Evolutionary conservation across 352 stramenopile species (phyloP).

Genomic region (Phytophthora cryptogea): DNA sequence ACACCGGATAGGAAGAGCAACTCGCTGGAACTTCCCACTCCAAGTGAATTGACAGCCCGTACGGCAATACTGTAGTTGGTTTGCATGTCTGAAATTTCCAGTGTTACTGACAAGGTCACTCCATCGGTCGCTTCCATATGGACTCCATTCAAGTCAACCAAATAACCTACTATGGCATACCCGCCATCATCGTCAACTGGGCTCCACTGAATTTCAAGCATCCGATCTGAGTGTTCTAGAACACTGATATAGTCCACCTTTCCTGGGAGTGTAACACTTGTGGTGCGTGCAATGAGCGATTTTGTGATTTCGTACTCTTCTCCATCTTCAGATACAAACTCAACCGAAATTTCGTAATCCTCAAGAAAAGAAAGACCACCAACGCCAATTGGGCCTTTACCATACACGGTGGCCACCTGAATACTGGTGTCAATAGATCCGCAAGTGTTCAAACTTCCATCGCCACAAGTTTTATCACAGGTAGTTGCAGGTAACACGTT

Average conservation of each 20-base stretch:
- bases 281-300: conserved; percentile 36
- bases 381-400: conserved; percentile 36
- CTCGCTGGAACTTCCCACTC: conserved; percentile 31
- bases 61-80: conserved; percentile 34
- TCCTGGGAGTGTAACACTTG: conserved; percentile 38
- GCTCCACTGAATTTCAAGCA: conserved; percentile 56
- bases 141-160: conserved; percentile 54
- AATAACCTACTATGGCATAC: conserved; percentile 36
- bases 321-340: conserved; percentile 29
- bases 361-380: conserved; percentile 35
- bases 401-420: conserved; percentile 38
- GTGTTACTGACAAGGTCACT: conserved; percentile 24
- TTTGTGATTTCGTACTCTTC: conserved; percentile 41
- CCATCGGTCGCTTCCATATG: conserved; percentile 29
- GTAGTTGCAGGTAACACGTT: neutral
- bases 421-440: conserved; percentile 11
- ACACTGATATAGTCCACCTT: conserved; percentile 34
- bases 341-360: conserved; percentile 44
- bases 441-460: conserved; percentile 26
- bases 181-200: conserved; percentile 49
- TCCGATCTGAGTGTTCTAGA: conserved; percentile 28
- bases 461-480: conserved; percentile 28
- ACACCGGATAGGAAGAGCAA: conserved; percentile 4
- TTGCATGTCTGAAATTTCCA: conserved; percentile 17
- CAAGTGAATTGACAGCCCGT: conserved; percentile 43